phyloP scores from a whole-genome alignment of 768 basidiomycete species.

The Ephemerocybe angulata region DNA sequence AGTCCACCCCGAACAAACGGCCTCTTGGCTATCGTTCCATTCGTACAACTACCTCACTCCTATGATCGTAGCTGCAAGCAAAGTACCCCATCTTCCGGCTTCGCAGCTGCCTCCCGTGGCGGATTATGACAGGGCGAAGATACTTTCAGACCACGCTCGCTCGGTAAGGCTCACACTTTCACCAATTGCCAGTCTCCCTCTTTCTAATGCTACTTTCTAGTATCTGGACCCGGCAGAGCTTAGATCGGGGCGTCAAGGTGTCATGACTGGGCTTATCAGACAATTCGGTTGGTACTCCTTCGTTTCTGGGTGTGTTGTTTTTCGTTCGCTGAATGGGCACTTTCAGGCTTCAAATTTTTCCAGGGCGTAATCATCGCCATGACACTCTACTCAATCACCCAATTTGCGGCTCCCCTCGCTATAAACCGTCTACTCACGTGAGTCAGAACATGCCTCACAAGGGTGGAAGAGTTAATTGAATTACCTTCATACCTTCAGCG shows the following conservation, averaged over 20 bases:
- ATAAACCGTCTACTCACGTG: constrained; percentile 41
- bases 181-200: not conserved
- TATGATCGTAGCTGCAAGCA: constrained; percentile 43
- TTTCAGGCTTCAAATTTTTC: constrained; percentile 27
- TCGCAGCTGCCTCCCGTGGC: constrained; percentile 62
- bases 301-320: not conserved
- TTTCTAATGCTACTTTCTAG: constrained; percentile 15
- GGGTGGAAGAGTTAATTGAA: not conserved
- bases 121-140: constrained; percentile 48
- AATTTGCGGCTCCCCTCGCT: constrained; percentile 36
- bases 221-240: constrained; percentile 38
- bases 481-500: constrained; percentile 11
- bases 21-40: constrained; percentile 40
- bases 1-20: constrained; percentile 50
- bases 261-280: constrained; percentile 45
- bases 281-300: constrained; percentile 25
- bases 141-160: constrained; percentile 24
- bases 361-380: constrained; percentile 21
- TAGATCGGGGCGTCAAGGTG: constrained; percentile 36
- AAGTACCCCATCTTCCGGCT: constrained; percentile 43
- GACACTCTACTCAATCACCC: constrained; percentile 23
- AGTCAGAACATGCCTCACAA: constrained; percentile 1
- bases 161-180: constrained; percentile 12
- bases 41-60: constrained; percentile 56
- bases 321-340: not conserved